Base-by-base conservation (phyloP, 495 filamentous ascomycete species). In the Lasiosphaeria hispida region DNA sequence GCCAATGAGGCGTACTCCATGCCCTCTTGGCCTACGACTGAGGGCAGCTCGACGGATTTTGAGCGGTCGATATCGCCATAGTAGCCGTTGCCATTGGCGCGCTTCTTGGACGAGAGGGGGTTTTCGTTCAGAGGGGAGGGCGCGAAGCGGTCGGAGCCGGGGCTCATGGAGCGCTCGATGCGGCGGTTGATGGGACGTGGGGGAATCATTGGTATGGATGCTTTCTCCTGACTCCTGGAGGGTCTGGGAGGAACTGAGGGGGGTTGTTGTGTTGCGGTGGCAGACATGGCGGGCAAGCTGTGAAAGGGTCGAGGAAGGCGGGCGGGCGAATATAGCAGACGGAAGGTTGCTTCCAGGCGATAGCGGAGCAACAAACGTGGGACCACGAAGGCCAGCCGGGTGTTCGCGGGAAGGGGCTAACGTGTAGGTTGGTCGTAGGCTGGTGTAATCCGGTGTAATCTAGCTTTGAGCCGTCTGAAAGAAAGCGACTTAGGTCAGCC, bases 21-120 rank as follows among this genome's bases (percentile, higher is more conserved):
- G 53, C 92, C 92, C 73, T 97, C 92, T 70, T 96, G 86, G 34
- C 92, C 92, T 52, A 95, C 92, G 53, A 96, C 78, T 2, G 89
- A 88, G 15, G 92, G 91, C 64, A 96, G 84, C 34, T 85, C 83
- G 48, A 92, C 87, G 66, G 89, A 94, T 36, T 86, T 85, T 4
- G 89, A 84, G 36, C 89, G 87, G 34, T 85, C 81, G 35, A 65
- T 68, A 17, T 80, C 79, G 59, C 79, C 75, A 33, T 80, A 78
- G 58, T 73, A 70, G 44, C 77, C 75, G 30, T 76, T 69, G 56
- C 62, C 75, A 62, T 62, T 67, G 38, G 82, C 66, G 53, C 69
- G 70, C 23, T 30, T 30, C 23, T 30, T 30, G 39, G 65, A 54
- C n/a, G 59, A 54, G 53, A 77, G 68, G 14, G 63, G 57, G 53